phyloP scores from a whole-genome alignment of 2,329 filamentous ascomycete species.

The Huntiella bhutanensis region DNA sequence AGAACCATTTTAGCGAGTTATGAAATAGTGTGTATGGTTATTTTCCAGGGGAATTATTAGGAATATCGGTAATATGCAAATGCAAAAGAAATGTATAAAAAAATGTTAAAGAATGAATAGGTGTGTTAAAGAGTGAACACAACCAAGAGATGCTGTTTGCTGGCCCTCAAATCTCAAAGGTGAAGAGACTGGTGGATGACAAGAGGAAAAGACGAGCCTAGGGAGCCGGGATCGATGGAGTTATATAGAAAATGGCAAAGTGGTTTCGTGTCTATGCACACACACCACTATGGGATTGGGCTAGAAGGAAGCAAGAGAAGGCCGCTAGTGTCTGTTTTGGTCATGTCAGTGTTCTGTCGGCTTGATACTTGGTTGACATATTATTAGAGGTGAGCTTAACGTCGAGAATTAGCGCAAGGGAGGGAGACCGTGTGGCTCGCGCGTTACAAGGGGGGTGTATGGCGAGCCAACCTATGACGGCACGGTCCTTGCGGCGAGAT shows the following conservation, averaged over 20 bases:
- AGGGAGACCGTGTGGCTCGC: not conserved
- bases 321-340: not conserved
- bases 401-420: slow-evolving; percentile 1
- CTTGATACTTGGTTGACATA: slow-evolving; percentile 1
- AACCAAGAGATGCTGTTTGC: slow-evolving; percentile 4
- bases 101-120: not conserved
- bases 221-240: slow-evolving; percentile 5
- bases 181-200: not conserved
- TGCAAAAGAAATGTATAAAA: not conserved
- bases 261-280: not conserved
- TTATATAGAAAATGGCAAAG: slow-evolving; percentile 4
- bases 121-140: slow-evolving; percentile 5
- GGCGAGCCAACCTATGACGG: no score
- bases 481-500: not conserved
- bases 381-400: slow-evolving; percentile 3
- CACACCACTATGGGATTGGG: no score
- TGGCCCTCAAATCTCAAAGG: slow-evolving; percentile 1
- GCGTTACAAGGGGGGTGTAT: not conserved
- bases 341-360: not conserved
- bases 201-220: slow-evolving; percentile 5
- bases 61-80: not conserved
- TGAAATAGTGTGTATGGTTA: not conserved
- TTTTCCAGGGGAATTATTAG: not conserved
- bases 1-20: slow-evolving; percentile 19
- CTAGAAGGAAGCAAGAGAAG: no score